A percentile compares a stretch with the other conserved stretches of the same genome.
Conservation (phyloP, 352 stramenopile genomes). For the Peronospora destructor region DNA sequence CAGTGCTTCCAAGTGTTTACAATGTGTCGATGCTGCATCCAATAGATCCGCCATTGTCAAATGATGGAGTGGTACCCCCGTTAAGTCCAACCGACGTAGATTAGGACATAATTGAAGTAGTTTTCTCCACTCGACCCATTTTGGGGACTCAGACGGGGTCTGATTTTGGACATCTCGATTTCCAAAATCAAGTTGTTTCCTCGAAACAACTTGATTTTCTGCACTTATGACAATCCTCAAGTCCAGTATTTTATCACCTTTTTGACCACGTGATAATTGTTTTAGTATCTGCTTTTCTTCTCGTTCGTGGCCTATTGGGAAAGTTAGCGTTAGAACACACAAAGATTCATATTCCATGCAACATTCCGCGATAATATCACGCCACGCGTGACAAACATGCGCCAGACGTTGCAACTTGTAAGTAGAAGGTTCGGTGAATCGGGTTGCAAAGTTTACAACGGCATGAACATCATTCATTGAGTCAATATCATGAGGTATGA, state of each 20-base stretch:
- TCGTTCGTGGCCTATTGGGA: conserved; percentile 25
- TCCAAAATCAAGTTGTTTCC: too few relatives aligned
- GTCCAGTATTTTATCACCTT: conserved; percentile 21
- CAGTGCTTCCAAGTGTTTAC: conserved; percentile 30
- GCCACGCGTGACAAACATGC: conserved; percentile 30
- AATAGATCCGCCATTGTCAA: conserved; percentile 35
- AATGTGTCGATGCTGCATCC: conserved; percentile 26
- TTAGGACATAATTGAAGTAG: conserved; percentile 32
- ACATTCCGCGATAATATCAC: conserved; percentile 14
- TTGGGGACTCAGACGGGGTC: conserved; percentile 8
- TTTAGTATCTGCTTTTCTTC: conserved; percentile 15
- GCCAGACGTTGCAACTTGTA: conserved; percentile 23
- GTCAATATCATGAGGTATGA: conserved; percentile 23
- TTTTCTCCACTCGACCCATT: conserved; percentile 40
- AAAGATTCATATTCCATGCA: conserved; percentile 14
- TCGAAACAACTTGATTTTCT: conserved; percentile 30
- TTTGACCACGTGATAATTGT: conserved; percentile 6
- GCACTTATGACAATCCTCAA: conserved; percentile 26
- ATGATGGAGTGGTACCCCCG: conserved; percentile 33
- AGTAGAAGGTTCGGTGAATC: conserved; percentile 22
- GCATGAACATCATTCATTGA: background rate
- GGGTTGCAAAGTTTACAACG: conserved; percentile 24
- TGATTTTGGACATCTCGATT: conserved; percentile 19
- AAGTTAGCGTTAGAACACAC: conserved; percentile 23
- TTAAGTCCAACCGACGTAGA: conserved; percentile 38